Evolutionary conservation across 176 grass and related monocot species (phyloP), one percentile per base, ranked within the genome.

Genomic region (Ananas comosus): DNA sequence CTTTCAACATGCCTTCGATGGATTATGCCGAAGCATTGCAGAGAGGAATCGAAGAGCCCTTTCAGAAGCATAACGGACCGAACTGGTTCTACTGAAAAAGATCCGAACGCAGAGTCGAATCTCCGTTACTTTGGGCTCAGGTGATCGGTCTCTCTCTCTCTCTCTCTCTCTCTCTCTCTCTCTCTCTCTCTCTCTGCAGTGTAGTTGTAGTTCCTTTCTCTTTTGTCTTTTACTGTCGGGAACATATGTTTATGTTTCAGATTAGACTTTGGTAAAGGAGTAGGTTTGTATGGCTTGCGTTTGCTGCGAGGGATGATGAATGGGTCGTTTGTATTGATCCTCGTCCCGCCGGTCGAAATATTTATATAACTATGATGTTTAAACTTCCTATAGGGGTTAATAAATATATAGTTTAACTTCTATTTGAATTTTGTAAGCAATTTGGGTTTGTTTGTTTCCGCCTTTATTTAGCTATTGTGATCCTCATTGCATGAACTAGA

Each of bases 51-150:
- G 79, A 79, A 48, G 72, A 82, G 8, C 65, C 72, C 18, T 48
- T 16, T 57, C 70, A 80, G 13, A 89, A 81, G 80, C 79, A 51
- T 51, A 29, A 72, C n/a, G 51, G 64, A 23, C 63, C 71, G 25
- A 76, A 54, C 51, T 76, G 74, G 74, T 76, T 67, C 50, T 67
- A 13, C 42, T 76, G 64, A 76, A 54, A 10, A 67, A 22, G 56
- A 18, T 6, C 10, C 21, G 56, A 16, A 61, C 17, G 22, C 17
- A n/a, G n/a, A 11, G 56, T 22, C 2, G 12, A 61, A 21, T 22
- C 21, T 61, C 21, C 56, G 7, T 9, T 18, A 61, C 33, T 9
- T 9, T 61, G 56, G 16, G 56, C 13, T 61, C 56, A 9, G 56
- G 56, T 61, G 56, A 18, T 61, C n/a, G 16, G n/a, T 9, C 19